Base-by-base conservation (phyloP, 2,329 filamentous ascomycete species). In the Blastomyces percursus region DNA sequence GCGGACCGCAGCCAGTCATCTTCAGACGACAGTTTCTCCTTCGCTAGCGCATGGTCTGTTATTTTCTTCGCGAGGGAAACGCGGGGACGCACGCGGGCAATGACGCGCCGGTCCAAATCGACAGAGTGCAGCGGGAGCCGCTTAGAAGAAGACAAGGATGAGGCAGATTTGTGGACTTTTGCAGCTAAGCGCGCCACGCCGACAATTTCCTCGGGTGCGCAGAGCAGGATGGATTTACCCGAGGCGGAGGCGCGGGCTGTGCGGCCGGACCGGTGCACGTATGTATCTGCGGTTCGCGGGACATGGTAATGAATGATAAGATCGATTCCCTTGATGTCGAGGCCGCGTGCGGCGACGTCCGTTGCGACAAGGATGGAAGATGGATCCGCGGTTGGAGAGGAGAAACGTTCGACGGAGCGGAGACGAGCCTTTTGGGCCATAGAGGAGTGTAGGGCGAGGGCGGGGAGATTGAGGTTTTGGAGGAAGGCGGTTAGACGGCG, bases 391-490 rank as follows among this genome's bases (percentile, higher is more conserved):
- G 76, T 73, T 0, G 85, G 79, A 2, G 83, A 83, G 1, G 88
- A 87, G 77, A 99, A 97, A 50, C 89, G 88, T 72, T 99, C 94
- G 1, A 99, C 84, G 1, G 91, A 93, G 48, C 93, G 86, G n/a
- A 96, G 81, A 54, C 94, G 91, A 2, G 94, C 92, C 75, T 97
- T 97, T 76, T 99, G 94, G 0, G 86, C 82, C 94, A 99, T 97
- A 66, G 91, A 89, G 0, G 91, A 96, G 75, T 99, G 94, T 0
- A 99, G 80, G 0, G 89, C 86, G 12, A 90, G 79, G 0, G 87
- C 88, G 2, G 87, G 86, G 9, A 96, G 81, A 65, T 87, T 84
- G 59, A 99, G 84, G 67, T 90, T 90, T 68, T 93, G 86, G 1
- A 99, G 82, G 71, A 96, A 84, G 0, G 93, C 90, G 0, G 88